phyloP scores from a whole-genome alignment of 2,329 filamentous ascomycete genomes.

The Xylariaceae sp. region DNA sequence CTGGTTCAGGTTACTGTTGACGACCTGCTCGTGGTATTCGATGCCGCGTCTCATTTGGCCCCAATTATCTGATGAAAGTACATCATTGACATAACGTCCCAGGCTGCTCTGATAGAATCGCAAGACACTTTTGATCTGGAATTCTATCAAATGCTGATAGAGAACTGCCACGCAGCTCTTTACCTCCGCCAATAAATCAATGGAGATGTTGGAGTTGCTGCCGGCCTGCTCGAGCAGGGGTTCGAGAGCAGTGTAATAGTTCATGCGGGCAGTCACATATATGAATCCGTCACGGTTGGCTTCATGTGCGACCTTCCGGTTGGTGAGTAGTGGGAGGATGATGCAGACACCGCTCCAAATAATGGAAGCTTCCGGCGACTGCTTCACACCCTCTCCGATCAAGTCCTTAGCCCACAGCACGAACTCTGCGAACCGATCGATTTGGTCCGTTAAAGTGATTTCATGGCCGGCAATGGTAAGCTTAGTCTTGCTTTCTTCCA shows the following conservation, averaged over 20 bases:
- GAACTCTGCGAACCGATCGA: constrained; percentile 21
- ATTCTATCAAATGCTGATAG: constrained; percentile 34
- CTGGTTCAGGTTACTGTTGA: constrained; percentile 4
- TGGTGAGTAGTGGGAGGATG: constrained; percentile 34
- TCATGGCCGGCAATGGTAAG: constrained; percentile 9
- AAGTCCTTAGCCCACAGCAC: constrained; percentile 24
- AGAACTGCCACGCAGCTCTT: constrained; percentile 24
- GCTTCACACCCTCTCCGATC: constrained; percentile 29
- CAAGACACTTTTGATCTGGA: constrained; percentile 33
- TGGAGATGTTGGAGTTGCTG: background rate
- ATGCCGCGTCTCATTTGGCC: constrained; percentile 13
- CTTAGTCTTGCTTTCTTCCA: constrained; percentile 15
- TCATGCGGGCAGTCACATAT: constrained; percentile 33
- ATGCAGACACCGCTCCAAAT: constrained; percentile 35
- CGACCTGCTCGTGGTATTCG: constrained; percentile 3
- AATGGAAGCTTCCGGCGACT: constrained; percentile 31
- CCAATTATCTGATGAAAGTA: constrained; percentile 21
- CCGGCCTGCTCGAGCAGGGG: constrained; percentile 18
- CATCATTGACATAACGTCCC: constrained; percentile 13
- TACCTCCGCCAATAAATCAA: constrained; percentile 17
- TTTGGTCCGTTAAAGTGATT: constrained; percentile 17
- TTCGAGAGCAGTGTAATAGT: constrained; percentile 33
- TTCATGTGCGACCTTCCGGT: constrained; percentile 26
- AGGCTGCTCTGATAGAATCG: constrained; percentile 28
- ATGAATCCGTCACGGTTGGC: constrained; percentile 32